These are phyloP conservation scores for Erysimum cheiri DNA, from an alignment of 441 rosid genomes.

Conservation along the genomic window DNA sequence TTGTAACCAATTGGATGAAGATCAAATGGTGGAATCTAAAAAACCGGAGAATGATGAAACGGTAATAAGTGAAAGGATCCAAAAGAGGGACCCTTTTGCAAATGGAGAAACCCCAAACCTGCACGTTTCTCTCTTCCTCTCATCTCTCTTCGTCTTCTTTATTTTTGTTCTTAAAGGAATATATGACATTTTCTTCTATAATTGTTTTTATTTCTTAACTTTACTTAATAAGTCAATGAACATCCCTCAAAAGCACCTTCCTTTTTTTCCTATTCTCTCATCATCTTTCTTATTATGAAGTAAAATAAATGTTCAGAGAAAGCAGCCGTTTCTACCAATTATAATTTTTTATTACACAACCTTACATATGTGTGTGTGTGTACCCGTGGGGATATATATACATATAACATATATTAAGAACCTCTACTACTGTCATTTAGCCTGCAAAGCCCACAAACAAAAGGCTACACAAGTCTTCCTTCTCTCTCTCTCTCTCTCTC, in stretches of 20 bases:
- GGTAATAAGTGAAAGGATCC: constrained; percentile 29
- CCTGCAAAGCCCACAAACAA: constrained; percentile 35
- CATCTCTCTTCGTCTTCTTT: background rate
- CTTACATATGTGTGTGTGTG: constrained; percentile 9
- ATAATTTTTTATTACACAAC: constrained; percentile 1
- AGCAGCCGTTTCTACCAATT: constrained; percentile 24
- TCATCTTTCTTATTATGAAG: constrained; percentile 35
- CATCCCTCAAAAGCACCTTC: constrained; percentile 38
- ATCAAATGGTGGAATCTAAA: constrained; percentile 6
- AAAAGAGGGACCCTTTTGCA: constrained; percentile 18
- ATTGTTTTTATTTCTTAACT: background rate
- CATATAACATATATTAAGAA: constrained; percentile 24
- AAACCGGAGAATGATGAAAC: constrained; percentile 24
- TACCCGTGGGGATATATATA: constrained; percentile 21
- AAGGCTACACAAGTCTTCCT: constrained; percentile 32
- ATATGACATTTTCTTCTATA: constrained; percentile 32
- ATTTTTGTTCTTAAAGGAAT: background rate
- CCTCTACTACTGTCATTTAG: constrained; percentile 41
- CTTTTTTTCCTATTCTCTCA: constrained; percentile 28
- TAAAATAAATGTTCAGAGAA: constrained; percentile 37
- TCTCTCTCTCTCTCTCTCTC: constrained; percentile 19
- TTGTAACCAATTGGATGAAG: constrained; percentile 1
- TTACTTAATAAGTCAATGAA: constrained; percentile 39
- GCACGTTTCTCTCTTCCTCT: constrained; percentile 40
- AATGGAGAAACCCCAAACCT: constrained; percentile 41